Base-by-base conservation (phyloP, 345 rosid genomes). In the Acer yangbiense region DNA sequence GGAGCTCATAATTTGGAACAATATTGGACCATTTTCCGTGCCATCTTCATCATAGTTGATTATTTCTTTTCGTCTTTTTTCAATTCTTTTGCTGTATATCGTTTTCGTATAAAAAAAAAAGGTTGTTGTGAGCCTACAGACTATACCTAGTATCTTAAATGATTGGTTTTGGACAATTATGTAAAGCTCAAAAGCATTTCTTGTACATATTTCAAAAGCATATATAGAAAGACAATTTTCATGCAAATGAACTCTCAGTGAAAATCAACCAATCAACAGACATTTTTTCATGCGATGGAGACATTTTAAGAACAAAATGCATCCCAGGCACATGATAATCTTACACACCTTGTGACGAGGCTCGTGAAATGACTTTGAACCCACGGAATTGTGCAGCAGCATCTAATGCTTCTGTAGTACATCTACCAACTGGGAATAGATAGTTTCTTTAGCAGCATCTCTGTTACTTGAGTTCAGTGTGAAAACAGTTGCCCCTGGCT, bases 401-500 rank as follows among this genome's bases (percentile, higher is more conserved):
- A 66, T 29, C 77, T 85, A 77, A 7, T 62, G 75, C 62, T 81
- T 83, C 1, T 27, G 66, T 23, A 90, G 84, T 68, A 76, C 81
- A 71, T 78, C 85, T 14, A 73, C 80, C 75, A 90, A 74, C 17
- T 83, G 79, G 67, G 73, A 64, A 81, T 69, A 85, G 52, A 92
- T 79, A 65, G 85, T 80, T 25, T 91, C 87, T 83, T 74, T 82
- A 21, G 81, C 57, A 18, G 81, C 76, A 77, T 90, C 95, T 81
- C 95, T 85, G 69, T 88, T 90, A 75, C 76, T 77, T 27, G 76
- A 77, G 68, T 64, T 87, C 78, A 90, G 69, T 0, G 88, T 83
- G 81, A 89, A 83, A 46, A 90, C 65, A 39, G 75, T 80, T 46
- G 92, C 95, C 60, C 88, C 90, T 0, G 89, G 91, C 71, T 89